These are phyloP conservation scores for Globisporangium camurandrum DNA, from an alignment of 352 stramenopile genomes.

Conservation along the genomic window DNA sequence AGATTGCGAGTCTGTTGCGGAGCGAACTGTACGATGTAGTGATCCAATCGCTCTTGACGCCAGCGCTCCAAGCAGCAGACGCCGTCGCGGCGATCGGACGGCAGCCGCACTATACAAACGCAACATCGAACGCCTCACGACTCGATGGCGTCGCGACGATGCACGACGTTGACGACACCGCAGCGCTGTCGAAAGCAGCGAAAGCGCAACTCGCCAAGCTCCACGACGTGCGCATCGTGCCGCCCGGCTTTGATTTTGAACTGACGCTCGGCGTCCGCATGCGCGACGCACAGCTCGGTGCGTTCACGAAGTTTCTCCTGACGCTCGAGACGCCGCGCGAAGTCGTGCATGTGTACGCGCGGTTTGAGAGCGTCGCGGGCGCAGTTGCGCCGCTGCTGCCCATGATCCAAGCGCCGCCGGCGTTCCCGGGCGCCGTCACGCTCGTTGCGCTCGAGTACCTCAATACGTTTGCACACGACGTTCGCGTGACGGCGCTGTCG, in stretches of 20 bases:
- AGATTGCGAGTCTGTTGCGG: conserved; percentile 12
- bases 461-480: conserved; percentile 32
- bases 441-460: conserved; percentile 29
- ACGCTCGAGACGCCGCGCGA: conserved; percentile 29
- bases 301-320: conserved; percentile 25
- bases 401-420: conserved; percentile 21
- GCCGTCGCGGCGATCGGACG: conserved; percentile 4
- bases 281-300: conserved; percentile 11
- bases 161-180: background rate
- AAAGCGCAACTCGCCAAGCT: conserved; percentile 1
- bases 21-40: conserved; percentile 16
- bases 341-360: conserved; percentile 26
- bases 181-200: background rate
- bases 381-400: conserved; percentile 20
- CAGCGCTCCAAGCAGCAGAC: background rate
- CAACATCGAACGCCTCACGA: background rate
- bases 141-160: background rate
- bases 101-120: conserved; percentile 3
- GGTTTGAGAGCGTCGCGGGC: conserved; percentile 24
- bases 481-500: conserved; percentile 13
- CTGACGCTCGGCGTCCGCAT: conserved; percentile 22
- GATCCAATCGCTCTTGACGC: conserved; percentile 14
- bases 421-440: conserved; percentile 26
- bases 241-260: conserved; percentile 12
- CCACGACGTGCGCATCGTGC: conserved; percentile 19